Conservation (phyloP, 202 grass and related monocot genomes). For the Tripidium arundinaceum region DNA sequence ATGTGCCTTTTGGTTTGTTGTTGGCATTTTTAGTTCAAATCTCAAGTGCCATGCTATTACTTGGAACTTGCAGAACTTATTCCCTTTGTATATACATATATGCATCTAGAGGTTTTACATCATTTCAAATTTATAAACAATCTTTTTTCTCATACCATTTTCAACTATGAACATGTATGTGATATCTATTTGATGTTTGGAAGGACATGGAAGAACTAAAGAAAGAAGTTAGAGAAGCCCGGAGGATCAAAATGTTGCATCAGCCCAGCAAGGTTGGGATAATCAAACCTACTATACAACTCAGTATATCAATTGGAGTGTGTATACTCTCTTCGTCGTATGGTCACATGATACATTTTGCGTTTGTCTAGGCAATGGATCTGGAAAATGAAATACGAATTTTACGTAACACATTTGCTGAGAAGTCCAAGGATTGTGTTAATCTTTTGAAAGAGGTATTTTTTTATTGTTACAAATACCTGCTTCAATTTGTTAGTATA, state of each 20-base stretch:
- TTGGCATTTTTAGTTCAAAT: neutral
- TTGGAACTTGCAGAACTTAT: neutral
- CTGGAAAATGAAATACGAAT: conserved; percentile 82
- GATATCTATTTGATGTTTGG: conserved; percentile 24
- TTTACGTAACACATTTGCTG: conserved; percentile 60
- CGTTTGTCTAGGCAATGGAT: conserved; percentile 79
- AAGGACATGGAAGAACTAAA: conserved; percentile 83
- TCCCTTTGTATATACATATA: conserved; percentile 1
- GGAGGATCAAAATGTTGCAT: conserved; percentile 99
- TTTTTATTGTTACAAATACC: conserved; percentile 6
- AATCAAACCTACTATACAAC: conserved; percentile 1
- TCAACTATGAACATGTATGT: conserved; percentile 15
- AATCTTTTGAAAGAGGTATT: conserved; percentile 85
- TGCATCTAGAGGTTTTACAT: neutral
- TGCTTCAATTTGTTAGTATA: neutral
- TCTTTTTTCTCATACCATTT: conserved; percentile 8
- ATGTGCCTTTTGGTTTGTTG: neutral
- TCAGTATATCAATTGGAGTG: neutral
- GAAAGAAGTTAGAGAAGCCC: conserved; percentile 83
- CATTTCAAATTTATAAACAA: conserved; percentile 14
- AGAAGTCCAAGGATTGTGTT: conserved; percentile 64
- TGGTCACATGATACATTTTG: neutral
- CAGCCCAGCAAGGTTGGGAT: conserved; percentile 79
- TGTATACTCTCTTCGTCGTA: neutral
- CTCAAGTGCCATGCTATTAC: neutral